phyloP scores from a whole-genome alignment of 768 basidiomycete species.

The Suillus luteus region DNA sequence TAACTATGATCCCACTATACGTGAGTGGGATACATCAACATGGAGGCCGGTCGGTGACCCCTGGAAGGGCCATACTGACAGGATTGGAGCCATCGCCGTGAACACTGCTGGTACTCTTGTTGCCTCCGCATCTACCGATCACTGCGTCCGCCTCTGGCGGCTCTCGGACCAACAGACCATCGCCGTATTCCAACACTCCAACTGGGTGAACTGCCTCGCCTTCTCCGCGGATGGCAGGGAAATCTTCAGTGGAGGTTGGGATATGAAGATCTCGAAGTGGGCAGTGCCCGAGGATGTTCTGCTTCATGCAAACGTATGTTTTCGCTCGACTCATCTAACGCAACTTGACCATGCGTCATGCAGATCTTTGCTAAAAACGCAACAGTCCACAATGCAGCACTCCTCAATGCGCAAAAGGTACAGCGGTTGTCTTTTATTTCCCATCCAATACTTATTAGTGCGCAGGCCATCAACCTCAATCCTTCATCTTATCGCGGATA shows the following conservation, averaged over 20 bases:
- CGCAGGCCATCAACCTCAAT: background rate
- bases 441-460: background rate
- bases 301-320: background rate
- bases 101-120: constrained; percentile 33
- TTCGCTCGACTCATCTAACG: background rate
- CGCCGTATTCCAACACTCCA: background rate
- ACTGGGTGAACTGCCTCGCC: background rate
- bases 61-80: constrained; percentile 30
- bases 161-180: constrained; percentile 1
- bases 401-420: background rate
- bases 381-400: background rate
- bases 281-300: background rate
- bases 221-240: background rate
- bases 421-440: background rate
- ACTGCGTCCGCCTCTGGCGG: background rate
- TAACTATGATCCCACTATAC: constrained; percentile 28
- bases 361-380: background rate
- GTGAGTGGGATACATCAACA: constrained; percentile 33
- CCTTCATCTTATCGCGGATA: background rate
- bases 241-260: background rate
- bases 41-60: constrained; percentile 34
- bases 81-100: constrained; percentile 34
- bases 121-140: constrained; percentile 24
- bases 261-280: constrained; percentile 1
- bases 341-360: background rate